Evolutionary conservation across 106 monocot species (phyloP).

Genomic region (Iris macrosiphon): DNA sequence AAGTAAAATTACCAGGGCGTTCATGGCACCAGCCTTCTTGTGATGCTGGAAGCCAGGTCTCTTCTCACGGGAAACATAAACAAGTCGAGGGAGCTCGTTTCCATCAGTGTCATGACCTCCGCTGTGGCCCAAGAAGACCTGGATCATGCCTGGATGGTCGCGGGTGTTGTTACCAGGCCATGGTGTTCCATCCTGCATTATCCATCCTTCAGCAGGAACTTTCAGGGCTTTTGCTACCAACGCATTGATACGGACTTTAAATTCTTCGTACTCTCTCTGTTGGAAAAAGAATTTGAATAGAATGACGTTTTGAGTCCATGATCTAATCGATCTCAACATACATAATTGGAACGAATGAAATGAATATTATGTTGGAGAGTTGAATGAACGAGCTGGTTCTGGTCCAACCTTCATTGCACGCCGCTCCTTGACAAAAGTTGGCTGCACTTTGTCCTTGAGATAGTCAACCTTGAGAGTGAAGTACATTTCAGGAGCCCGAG

Average conservation of each 20-base stretch:
- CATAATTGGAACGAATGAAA: no score
- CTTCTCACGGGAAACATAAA: slow-evolving; percentile 97
- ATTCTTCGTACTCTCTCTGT: slow-evolving; percentile 97
- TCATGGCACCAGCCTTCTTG: slow-evolving; percentile 99
- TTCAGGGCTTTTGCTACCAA: slow-evolving; percentile 90
- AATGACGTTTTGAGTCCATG: neutral
- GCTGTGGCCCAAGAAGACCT: slow-evolving; percentile 93
- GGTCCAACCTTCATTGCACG: slow-evolving; percentile 83
- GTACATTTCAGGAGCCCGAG: slow-evolving; percentile 93
- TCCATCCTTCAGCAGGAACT: slow-evolving; percentile 85
- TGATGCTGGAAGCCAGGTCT: slow-evolving; percentile 95
- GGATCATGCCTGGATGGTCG: slow-evolving; percentile 97
- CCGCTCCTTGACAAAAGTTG: slow-evolving; percentile 89
- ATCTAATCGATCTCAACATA: neutral
- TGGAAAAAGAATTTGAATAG: slow-evolving; percentile 6
- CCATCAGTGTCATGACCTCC: slow-evolving; percentile 88
- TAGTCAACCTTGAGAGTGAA: slow-evolving; percentile 88
- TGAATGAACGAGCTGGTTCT: neutral
- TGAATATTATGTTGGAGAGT: no score
- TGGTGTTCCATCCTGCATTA: slow-evolving; percentile 86
- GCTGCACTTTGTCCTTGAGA: slow-evolving; percentile 93
- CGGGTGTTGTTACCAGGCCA: slow-evolving; percentile 97
- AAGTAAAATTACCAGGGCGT: slow-evolving; percentile 56
- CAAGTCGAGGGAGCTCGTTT: slow-evolving; percentile 91
- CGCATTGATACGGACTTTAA: slow-evolving; percentile 87